Evolutionary conservation across 352 stramenopile genomes (phyloP), one percentile per base, ranked within the genome.

Genomic region (Pythium volutum): DNA sequence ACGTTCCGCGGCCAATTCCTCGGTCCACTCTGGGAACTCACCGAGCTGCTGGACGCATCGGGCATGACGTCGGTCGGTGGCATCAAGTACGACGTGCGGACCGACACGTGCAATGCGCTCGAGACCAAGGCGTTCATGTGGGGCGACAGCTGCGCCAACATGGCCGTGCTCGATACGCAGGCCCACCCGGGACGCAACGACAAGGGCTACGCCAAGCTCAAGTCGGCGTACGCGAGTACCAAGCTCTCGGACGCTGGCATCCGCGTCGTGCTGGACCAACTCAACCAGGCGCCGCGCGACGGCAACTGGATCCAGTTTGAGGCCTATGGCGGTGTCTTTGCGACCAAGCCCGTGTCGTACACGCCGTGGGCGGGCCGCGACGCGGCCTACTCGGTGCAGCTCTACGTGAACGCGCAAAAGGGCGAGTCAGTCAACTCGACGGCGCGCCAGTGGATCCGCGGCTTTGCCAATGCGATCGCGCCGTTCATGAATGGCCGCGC

Each of bases 251-350:
- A 85, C 18, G 58, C 72, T 3, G 73, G 62, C 1, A 67, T 82
- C n/a, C 55, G 69, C 53, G 62, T 64, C 8, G 71, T 79, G 18
- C 15, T 83, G 20, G 59, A 78, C 16, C 73, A 69, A 64, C 58
- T 70, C 8, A 70, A 80, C 55, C 69, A 54, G 2, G 60, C 70
- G 18, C 75, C 75, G 2, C 69, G 23, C 64, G 53, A 80, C 66
- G 15, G 76, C 73, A 66, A 60, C 43, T 85, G 68, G 71, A 79
- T 82, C 54, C 76, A 85, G 26, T 85, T 85, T 57, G 76, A 85
- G 55, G 71, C 74, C 12, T 79, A 72, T 59, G 76, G 76, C 26
- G 73, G 71, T n/a, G 55, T 77, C 22, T 85, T 85, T 54, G 46
- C 73, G 27, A 69, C 59, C 1, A 70, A 80, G 47, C 51, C 62